Evolutionary conservation across 257 asterid species (phyloP).

Genomic region (Mentha longifolia): DNA sequence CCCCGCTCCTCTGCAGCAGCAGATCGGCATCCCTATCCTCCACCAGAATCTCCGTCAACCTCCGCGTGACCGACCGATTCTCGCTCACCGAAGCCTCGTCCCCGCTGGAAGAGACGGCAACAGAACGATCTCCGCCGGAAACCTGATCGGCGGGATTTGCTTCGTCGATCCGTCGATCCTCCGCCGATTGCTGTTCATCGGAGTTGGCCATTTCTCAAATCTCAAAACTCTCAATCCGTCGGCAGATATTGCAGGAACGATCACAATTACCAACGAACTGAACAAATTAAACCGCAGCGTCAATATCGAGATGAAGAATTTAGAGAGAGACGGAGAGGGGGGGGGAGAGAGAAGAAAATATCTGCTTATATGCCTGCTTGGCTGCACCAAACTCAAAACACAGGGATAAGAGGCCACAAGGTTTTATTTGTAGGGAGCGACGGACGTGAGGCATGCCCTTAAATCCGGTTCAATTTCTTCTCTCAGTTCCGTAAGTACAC

Average conservation of each 20-base stretch:
- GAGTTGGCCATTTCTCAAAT: constrained; percentile 52
- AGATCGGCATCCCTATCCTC: constrained; percentile 70
- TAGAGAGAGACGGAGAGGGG: constrained; percentile 17
- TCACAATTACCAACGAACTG: constrained; percentile 17
- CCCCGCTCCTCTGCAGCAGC: constrained; percentile 57
- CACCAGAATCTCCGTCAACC: constrained; percentile 52
- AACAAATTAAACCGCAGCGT: constrained; percentile 27
- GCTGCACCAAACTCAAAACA: constrained; percentile 31
- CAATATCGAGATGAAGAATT: constrained; percentile 23
- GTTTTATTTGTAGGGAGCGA: constrained; percentile 38
- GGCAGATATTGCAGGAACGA: constrained; percentile 11
- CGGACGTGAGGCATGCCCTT: constrained; percentile 33
- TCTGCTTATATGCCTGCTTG: constrained; percentile 24
- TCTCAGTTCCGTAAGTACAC: constrained; percentile 50
- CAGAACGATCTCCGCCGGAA: constrained; percentile 45
- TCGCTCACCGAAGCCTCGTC: constrained; percentile 37
- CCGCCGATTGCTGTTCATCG: constrained; percentile 48
- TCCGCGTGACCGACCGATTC: constrained; percentile 51
- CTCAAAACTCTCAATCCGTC: constrained; percentile 28
- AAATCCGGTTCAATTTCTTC: constrained; percentile 32
- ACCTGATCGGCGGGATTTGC: constrained; percentile 46
- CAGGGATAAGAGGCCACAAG: neutral
- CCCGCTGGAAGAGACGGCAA: constrained; percentile 35
- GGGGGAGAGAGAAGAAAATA: constrained; percentile 23
- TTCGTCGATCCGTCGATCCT: constrained; percentile 47